Percentiles rank a stretch among this genome's conserved stretches.
Conservation (phyloP, 2,329 filamentous ascomycete genomes). For the Sporothrix schenckii region DNA sequence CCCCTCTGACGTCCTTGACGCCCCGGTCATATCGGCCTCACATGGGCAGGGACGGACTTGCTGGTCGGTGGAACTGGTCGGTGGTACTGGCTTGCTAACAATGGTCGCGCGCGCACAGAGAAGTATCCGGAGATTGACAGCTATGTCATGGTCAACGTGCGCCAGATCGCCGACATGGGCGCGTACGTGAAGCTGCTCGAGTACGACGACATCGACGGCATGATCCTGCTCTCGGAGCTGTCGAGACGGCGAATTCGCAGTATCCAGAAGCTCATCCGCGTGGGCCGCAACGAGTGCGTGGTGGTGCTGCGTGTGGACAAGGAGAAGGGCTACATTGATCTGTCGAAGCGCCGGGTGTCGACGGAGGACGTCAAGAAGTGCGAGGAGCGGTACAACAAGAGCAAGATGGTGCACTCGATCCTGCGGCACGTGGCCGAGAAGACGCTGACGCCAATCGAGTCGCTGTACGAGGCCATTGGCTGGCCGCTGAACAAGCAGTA, state of each 20-base stretch:
- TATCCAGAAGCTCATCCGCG: constrained; percentile 98
- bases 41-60: neutral
- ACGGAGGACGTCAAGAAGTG: constrained; percentile 98
- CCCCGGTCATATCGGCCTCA: neutral
- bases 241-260: constrained; percentile 96
- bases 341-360: constrained; percentile 96
- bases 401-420: constrained; percentile 98
- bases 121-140: constrained; percentile 95
- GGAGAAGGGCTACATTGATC: constrained; percentile 98
- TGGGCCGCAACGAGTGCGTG: constrained; percentile 97
- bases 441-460: constrained; percentile 90
- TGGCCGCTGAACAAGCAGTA: constrained; percentile 99
- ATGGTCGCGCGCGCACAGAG: constrained; percentile 44
- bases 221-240: constrained; percentile 97
- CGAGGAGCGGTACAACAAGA: constrained; percentile 99
- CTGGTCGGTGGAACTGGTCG: neutral
- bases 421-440: constrained; percentile 99
- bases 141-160: constrained; percentile 98
- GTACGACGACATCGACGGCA: constrained; percentile 99
- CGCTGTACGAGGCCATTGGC: constrained; percentile 88
- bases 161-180: constrained; percentile 99
- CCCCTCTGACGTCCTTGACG: constrained; percentile 12
- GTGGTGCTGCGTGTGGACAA: constrained; percentile 99
- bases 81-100: neutral
- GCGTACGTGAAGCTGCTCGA: constrained; percentile 99